Percentiles rank a stretch among this genome's conserved stretches.
Conservation (phyloP, 2,329 filamentous ascomycete species). For the Penicillium sclerotigenum region DNA sequence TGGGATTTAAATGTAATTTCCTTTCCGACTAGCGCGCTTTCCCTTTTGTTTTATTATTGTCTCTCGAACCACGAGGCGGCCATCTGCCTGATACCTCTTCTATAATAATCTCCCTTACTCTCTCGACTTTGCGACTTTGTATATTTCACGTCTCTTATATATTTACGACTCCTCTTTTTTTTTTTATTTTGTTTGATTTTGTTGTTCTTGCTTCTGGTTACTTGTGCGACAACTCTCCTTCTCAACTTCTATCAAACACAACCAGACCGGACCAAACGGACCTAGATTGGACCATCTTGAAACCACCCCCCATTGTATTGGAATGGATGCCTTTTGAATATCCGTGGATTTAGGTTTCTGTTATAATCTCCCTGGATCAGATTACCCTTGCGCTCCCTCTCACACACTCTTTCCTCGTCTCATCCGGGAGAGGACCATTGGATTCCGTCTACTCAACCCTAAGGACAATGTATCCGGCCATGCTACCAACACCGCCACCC, state of each 20-base stretch:
- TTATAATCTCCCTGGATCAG: conserved; percentile 12
- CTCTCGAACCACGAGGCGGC: conserved; percentile 12
- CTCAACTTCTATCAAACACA: conserved; percentile 12
- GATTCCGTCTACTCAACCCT: conserved; percentile 2
- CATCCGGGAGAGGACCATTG: neutral
- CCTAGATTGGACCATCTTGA: conserved; percentile 3
- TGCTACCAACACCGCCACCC: conserved; percentile 47
- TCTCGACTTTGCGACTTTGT: neutral
- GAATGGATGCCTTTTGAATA: conserved; percentile 24
- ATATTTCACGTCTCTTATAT: neutral
- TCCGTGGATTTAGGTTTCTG: conserved; percentile 8
- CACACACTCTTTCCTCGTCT: neutral
- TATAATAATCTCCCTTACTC: conserved; percentile 44
- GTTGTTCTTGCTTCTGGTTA: conserved; percentile 1
- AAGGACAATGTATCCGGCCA: conserved; percentile 41
- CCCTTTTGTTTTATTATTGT: conserved; percentile 6
- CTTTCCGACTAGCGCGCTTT: conserved; percentile 1
- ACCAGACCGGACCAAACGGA: conserved; percentile 5
- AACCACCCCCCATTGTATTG: conserved; percentile 11
- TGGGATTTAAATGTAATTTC: conserved; percentile 7
- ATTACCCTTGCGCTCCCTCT: conserved; percentile 19
- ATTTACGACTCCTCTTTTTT: conserved; percentile 1
- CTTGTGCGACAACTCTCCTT: conserved; percentile 8
- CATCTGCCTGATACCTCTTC: conserved; percentile 35
- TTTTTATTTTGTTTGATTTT: conserved; percentile 1